These are phyloP conservation scores for Bromus sterilis DNA, from an alignment of 176 grass and related monocot species.

Conservation along the genomic window DNA sequence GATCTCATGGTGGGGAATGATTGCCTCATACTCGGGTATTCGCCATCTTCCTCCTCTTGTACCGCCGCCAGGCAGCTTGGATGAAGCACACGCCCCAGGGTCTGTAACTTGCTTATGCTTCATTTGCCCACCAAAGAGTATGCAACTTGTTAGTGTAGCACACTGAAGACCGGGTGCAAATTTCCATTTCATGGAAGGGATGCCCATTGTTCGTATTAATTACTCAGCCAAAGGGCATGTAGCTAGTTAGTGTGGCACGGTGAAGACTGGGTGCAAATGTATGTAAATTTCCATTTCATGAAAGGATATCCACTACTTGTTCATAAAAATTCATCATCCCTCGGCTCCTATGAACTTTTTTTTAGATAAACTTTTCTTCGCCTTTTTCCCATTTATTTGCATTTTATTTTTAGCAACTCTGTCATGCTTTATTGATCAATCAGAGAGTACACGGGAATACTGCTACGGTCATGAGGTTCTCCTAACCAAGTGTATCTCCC, in stretches of 20 bases:
- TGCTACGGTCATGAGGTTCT: too few species aligned
- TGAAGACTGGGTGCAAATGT: neutral
- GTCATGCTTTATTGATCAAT: too few species aligned
- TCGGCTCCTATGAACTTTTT: neutral
- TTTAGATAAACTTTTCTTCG: too few species aligned
- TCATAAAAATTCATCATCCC: neutral
- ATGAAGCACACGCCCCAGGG: slow-evolving; percentile 95
- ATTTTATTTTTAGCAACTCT: too few species aligned
- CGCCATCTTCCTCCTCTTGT: slow-evolving; percentile 67
- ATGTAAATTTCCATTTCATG: slow-evolving; percentile 8
- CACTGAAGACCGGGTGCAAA: neutral
- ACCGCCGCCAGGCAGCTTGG: slow-evolving; percentile 84
- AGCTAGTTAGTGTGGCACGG: slow-evolving; percentile 9
- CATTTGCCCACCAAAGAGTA: slow-evolving; percentile 16
- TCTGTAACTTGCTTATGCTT: neutral
- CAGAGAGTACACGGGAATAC: too few species aligned
- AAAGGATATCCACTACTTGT: neutral
- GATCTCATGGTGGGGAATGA: slow-evolving; percentile 54
- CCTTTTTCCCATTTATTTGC: too few species aligned
- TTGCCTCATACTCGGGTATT: slow-evolving; percentile 72
- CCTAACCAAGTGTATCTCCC: too few species aligned
- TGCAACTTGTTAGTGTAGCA: slow-evolving; percentile 15
- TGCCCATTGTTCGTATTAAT: too few species aligned
- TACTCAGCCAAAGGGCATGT: neutral
- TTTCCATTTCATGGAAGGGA: neutral